These are phyloP conservation scores for Aspergillus terreus DNA, from an alignment of 2,329 filamentous ascomycete genomes.

Conservation along the genomic window DNA sequence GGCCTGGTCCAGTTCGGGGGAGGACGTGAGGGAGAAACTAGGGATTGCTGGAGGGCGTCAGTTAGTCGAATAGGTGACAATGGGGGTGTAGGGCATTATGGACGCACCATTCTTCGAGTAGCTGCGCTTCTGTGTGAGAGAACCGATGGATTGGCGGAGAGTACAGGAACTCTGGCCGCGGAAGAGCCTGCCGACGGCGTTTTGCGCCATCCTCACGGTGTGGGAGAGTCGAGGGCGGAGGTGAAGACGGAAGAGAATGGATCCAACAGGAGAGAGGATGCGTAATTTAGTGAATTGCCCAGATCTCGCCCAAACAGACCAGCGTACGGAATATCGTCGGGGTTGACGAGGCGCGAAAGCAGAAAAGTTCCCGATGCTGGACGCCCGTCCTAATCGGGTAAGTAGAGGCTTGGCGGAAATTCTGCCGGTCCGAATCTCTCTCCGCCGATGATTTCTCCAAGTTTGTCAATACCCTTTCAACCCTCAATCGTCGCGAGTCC, in stretches of 20 bases:
- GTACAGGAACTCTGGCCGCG: constrained; percentile 31
- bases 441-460: constrained; percentile 20
- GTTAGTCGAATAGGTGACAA: neutral
- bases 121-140: constrained; percentile 29
- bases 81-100: neutral
- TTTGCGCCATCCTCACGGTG: constrained; percentile 34
- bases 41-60: constrained; percentile 29
- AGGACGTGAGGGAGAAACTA: constrained; percentile 36
- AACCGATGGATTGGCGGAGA: constrained; percentile 29
- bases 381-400: constrained; percentile 20
- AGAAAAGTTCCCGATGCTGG: constrained; percentile 25
- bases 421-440: constrained; percentile 33
- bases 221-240: neutral
- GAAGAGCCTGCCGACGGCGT: constrained; percentile 35
- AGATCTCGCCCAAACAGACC: neutral
- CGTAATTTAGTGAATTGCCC: neutral
- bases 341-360: constrained; percentile 8
- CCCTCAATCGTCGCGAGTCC: constrained; percentile 10
- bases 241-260: neutral
- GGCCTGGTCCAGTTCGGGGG: constrained; percentile 38
- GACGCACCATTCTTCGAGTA: constrained; percentile 30
- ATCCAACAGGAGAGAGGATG: no score
- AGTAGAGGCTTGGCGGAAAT: constrained; percentile 34
- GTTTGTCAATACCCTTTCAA: constrained; percentile 6
- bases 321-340: neutral